Evolutionary conservation across 2,329 filamentous ascomycete genomes (phyloP).

Genomic region (Colletotrichum sp.): DNA sequence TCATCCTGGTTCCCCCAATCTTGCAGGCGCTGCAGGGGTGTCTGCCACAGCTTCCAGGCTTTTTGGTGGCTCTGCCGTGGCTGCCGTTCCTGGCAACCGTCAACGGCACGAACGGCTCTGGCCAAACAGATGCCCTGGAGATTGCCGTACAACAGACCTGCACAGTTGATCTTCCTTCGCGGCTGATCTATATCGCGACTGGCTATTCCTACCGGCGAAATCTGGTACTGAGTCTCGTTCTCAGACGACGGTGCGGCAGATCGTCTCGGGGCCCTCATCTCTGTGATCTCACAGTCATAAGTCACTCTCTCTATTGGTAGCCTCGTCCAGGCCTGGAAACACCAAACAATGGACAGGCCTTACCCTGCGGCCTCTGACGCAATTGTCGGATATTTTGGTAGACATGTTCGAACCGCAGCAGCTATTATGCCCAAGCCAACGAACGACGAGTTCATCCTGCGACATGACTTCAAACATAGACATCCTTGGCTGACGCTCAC

Average conservation of each 20-base stretch:
- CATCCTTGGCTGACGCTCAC: constrained; percentile 14
- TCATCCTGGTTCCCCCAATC: constrained; percentile 7
- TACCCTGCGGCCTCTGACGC: background rate
- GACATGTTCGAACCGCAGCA: background rate
- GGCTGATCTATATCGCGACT: background rate
- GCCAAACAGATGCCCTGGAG: background rate
- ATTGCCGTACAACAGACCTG: background rate
- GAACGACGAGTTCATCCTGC: constrained; percentile 15
- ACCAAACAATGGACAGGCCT: background rate
- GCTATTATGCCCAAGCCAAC: background rate
- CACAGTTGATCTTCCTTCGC: background rate
- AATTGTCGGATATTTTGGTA: background rate
- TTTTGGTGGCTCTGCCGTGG: constrained; percentile 11
- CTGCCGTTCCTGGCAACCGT: constrained; percentile 12
- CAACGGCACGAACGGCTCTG: constrained; percentile 7
- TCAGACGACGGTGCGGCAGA: constrained; percentile 1
- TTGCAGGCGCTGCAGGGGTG: constrained; percentile 12
- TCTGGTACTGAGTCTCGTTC: background rate
- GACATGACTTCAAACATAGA: constrained; percentile 17
- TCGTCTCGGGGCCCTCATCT: background rate
- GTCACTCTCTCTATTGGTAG: background rate
- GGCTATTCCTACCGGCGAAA: background rate
- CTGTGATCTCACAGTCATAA: background rate
- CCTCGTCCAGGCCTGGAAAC: background rate
- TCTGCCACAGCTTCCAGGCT: background rate